Evolutionary conservation across 352 stramenopile species (phyloP).

Genomic region (Lagenidium sp.): DNA sequence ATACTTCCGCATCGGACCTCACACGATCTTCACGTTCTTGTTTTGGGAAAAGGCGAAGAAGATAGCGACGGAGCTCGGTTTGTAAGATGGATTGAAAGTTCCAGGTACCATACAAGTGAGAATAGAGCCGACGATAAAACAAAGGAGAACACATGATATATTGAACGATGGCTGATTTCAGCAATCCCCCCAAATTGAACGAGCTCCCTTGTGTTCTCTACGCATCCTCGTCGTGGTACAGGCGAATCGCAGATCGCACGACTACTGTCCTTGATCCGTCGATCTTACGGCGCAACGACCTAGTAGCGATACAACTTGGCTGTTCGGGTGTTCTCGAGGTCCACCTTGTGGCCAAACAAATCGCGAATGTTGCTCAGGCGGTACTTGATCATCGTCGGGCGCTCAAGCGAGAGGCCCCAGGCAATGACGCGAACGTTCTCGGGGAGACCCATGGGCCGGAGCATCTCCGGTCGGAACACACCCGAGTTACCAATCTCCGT

Average conservation of each 20-base stretch:
- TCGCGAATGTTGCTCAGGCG: conserved; percentile 99
- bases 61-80: conserved; percentile 49
- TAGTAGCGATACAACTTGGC: conserved; percentile 87
- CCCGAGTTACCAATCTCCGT: conserved; percentile 99
- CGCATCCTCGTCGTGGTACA: too few relatives aligned
- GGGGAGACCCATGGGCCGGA: conserved; percentile 97
- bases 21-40: conserved; percentile 83
- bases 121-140: too few relatives aligned
- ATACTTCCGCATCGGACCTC: conserved; percentile 79
- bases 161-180: too few relatives aligned
- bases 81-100: conserved; percentile 20
- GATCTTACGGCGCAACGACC: not conserved
- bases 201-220: too few relatives aligned
- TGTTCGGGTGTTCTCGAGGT: conserved; percentile 93
- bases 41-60: conserved; percentile 84
- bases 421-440: conserved; percentile 99
- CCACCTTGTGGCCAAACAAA: conserved; percentile 99
- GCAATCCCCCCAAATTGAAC: too few relatives aligned
- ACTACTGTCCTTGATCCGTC: too few relatives aligned
- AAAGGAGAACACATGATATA: too few relatives aligned
- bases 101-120: not conserved
- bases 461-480: conserved; percentile 99
- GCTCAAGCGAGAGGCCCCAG: conserved; percentile 98
- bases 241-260: too few relatives aligned
- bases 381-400: conserved; percentile 99